Base-by-base conservation (phyloP, 441 rosid species). In the Raphanus hybrid region DNA sequence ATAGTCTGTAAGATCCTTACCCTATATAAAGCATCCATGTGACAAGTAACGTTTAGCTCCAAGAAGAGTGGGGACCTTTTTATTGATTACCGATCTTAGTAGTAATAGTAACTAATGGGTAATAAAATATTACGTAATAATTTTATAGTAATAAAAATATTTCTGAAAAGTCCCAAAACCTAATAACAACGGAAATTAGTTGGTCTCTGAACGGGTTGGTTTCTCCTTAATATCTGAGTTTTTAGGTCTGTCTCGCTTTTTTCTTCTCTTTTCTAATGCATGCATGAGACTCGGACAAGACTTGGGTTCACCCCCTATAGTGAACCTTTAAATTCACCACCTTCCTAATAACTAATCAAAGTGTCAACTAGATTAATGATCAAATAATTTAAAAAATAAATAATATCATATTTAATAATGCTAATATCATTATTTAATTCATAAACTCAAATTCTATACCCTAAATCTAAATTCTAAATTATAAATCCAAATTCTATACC, bases 41-140 rank as follows among this genome's bases (percentile, higher is more conserved):
- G 48, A 55, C 60, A 55, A 55, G 20, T 16, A 39, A 63, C 64
- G 48, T 70, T 18, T 52, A 69, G 70, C 57, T 69, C 34, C 43
- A 35, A 54, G 54, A 52, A 76, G 16, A 75, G 55, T 23, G 70
- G 71, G 76, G 80, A 77, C 71, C 80, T 64, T 70, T 64, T 77
- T 71, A 75, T 77, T 65, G 76, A 65, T 71, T 65, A 77, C 75
- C 61, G 71, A 77, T 70, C 75, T 18, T 77, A 57, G 5, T 23
- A 23, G 26, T 23, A 23, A 23, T 23, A 23, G 26, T 57, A 71
- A 71, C 71, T 71, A 48, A 41, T 71, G 76, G 72, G 60, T 55
- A 59, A 23, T 69, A 63, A 2, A 20, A 43, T 43, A 61, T 63
- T 48, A 62, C 11, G 20, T 37, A 15, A 27, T 67, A 43, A 34